Percentiles rank a stretch among this genome's conserved stretches.
Conservation (phyloP, 2,329 filamentous ascomycete genomes). For the Aspergillus jensenii region DNA sequence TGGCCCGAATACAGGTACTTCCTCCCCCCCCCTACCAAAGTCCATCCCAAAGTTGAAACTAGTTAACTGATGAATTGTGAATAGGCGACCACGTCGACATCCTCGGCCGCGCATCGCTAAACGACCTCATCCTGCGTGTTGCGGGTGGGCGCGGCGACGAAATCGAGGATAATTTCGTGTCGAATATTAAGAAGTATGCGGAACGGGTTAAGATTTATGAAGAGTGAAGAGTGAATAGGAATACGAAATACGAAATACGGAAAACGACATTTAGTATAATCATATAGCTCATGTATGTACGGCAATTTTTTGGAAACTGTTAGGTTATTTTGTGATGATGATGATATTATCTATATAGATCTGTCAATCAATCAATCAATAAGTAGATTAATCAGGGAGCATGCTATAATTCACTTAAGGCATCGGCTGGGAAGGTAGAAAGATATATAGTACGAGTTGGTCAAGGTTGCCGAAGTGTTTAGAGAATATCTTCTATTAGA, state of each 20-base stretch:
- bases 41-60: background rate
- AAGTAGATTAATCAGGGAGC: too few relatives aligned
- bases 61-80: background rate
- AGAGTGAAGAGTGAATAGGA: slow-evolving; percentile 42
- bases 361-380: too few relatives aligned
- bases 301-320: too few relatives aligned
- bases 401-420: too few relatives aligned
- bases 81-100: slow-evolving; percentile 93
- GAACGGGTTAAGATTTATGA: slow-evolving; percentile 81
- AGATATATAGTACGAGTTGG: too few relatives aligned
- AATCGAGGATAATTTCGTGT: slow-evolving; percentile 75
- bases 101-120: slow-evolving; percentile 80
- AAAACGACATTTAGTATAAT: background rate
- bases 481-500: background rate
- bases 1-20: slow-evolving; percentile 62
- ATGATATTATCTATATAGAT: too few relatives aligned
- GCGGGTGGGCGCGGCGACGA: slow-evolving; percentile 80
- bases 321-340: too few relatives aligned
- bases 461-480: too few relatives aligned
- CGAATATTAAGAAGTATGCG: slow-evolving; percentile 79
- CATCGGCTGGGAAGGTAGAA: too few relatives aligned
- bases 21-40: background rate
- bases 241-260: slow-evolving; percentile 19
- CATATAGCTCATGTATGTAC: background rate
- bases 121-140: slow-evolving; percentile 84